Conservation (phyloP, 2,329 filamentous ascomycete genomes). For the Phoma sp. region DNA sequence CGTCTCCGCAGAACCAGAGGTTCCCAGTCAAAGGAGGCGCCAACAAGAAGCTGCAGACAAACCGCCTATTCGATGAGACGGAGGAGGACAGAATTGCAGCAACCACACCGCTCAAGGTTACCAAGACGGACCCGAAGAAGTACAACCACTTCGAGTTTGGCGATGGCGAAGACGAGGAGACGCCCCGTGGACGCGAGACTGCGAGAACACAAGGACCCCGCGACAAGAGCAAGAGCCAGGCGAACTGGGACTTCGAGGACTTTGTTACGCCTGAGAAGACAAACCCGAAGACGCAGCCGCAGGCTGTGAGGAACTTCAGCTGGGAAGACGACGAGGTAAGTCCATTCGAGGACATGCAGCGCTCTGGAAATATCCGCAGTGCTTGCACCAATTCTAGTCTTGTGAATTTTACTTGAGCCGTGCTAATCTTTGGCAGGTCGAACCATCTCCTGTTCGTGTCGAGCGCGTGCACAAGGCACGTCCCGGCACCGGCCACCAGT, state of each 20-base stretch:
- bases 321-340: constrained; percentile 74
- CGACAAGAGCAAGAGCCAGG: constrained; percentile 63
- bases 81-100: constrained; percentile 49
- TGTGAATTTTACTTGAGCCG: background rate
- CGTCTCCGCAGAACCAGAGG: constrained; percentile 52
- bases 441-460: constrained; percentile 64
- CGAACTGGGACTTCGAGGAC: constrained; percentile 88
- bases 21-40: constrained; percentile 53
- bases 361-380: too few species aligned
- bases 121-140: constrained; percentile 76
- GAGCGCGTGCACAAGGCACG: constrained; percentile 71
- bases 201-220: constrained; percentile 30
- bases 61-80: constrained; percentile 64
- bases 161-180: constrained; percentile 60
- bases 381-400: too few species aligned
- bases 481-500: constrained; percentile 81
- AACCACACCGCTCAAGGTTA: constrained; percentile 48
- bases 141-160: constrained; percentile 87
- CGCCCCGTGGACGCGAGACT: constrained; percentile 39
- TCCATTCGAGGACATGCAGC: background rate
- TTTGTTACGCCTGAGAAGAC: constrained; percentile 84
- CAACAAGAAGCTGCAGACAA: constrained; percentile 58
- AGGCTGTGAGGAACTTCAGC: constrained; percentile 75
- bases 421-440: constrained; percentile 53
- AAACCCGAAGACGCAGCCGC: constrained; percentile 65